Conservation (phyloP, 177 flowering plant species). For the Vitis hybrid region DNA sequence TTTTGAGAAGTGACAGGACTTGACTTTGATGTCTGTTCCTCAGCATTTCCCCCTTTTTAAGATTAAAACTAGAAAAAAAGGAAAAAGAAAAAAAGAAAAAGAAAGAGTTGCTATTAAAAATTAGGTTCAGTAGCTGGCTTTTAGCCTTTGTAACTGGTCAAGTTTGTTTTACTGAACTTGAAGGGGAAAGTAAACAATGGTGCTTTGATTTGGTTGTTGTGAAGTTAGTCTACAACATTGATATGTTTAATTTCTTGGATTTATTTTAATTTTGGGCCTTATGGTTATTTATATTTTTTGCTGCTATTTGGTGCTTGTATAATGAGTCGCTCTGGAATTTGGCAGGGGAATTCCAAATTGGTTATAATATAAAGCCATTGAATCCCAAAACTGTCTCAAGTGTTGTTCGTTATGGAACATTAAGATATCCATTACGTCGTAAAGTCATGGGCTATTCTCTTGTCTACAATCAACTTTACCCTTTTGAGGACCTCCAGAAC, state of each 20-base stretch:
- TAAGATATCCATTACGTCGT: slow-evolving; percentile 32
- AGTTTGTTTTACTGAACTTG: too few species aligned
- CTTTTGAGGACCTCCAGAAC: slow-evolving; percentile 79
- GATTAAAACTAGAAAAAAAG: too few species aligned
- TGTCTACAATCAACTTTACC: slow-evolving; percentile 79
- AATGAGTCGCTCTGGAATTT: background rate
- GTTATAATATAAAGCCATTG: slow-evolving; percentile 62
- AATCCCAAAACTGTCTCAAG: slow-evolving; percentile 59
- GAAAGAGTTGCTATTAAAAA: too few species aligned
- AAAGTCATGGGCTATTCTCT: slow-evolving; percentile 65
- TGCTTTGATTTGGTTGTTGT: background rate
- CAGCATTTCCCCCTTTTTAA: too few species aligned
- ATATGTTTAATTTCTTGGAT: too few species aligned
- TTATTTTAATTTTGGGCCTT: too few species aligned
- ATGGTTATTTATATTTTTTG: too few species aligned
- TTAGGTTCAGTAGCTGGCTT: too few species aligned
- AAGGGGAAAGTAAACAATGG: too few species aligned
- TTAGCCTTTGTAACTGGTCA: too few species aligned
- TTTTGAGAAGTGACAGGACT: too few species aligned
- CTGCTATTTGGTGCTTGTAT: background rate
- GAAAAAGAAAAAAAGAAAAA: rapidly evolving
- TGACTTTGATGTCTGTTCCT: too few species aligned
- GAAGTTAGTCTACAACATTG: background rate
- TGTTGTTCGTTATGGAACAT: slow-evolving; percentile 58
- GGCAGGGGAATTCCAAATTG: slow-evolving; percentile 86